Base-by-base conservation (phyloP, 2,329 filamentous ascomycete species). In the Fusarium liriodendri region DNA sequence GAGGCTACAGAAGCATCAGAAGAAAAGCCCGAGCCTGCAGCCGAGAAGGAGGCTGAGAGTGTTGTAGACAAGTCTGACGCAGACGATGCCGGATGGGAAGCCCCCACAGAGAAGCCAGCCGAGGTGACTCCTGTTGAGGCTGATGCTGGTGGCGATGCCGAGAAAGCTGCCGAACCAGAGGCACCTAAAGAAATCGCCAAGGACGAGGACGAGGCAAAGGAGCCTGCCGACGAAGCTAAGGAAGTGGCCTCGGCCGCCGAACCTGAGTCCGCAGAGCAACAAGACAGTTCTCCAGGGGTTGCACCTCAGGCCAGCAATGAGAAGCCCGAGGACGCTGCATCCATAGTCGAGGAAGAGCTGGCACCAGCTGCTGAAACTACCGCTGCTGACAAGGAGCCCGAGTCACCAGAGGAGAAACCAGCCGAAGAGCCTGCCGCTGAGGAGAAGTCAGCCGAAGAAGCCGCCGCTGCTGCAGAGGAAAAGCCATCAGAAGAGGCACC, bases 131-230 rank as follows among this genome's bases (percentile, higher is more conserved):
- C 27, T 3, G 7, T 22, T 11, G 58, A 60, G 38, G 50, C 20
- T 27, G 42, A 40, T 52, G 32, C 32, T 59, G 29, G 25, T 38
- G 40, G 60, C 20, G 57, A 66, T 37, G 20, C 37, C 27, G 18
- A 65, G 38, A 65, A 67, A 37, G 38, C 33, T 37, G 55, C 7
- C 16, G 64, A 73, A 33, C 57, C 25, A 57, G 72, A 76, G 27
- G 42, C 40, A 25, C n/a, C 35, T 29, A 61, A 66, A 16, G 50
- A 71, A 11, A 37, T 35, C 9, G 14, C 20, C 5, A 33, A 62
- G 13, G 40, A 38, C 27, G 61, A 66, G 40, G 55, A 64, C 6
- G 42, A 71, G 63, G 20, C 20, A 7, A 62, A 68, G 11, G 66
- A 76, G 25, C 20, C 54, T 37, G 32, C n/a, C 20, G 40, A 63